Conservation (phyloP, 2,329 filamentous ascomycete genomes). For the Aspergillaceae sp. region DNA sequence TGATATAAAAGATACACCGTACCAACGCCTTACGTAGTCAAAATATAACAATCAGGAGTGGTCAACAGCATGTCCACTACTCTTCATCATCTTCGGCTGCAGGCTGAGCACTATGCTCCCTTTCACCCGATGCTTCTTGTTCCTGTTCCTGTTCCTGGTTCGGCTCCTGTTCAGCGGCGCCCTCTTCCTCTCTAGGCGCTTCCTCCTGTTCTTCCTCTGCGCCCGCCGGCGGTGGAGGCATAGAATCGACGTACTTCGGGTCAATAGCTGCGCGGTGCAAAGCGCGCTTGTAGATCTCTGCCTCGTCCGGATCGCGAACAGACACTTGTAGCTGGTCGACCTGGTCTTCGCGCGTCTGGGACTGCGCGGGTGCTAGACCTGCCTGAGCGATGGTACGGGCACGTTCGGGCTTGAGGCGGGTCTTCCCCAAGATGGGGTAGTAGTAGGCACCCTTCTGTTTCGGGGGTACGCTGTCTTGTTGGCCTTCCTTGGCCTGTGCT, state of each 20-base stretch:
- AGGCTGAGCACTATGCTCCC: slow-evolving; percentile 5
- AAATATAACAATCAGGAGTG: not conserved
- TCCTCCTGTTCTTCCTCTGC: slow-evolving; percentile 9
- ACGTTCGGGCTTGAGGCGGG: slow-evolving; percentile 45
- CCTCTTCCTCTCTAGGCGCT: slow-evolving; percentile 1
- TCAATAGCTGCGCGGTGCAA: slow-evolving; percentile 40
- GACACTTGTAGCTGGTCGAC: slow-evolving; percentile 46
- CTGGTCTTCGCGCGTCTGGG: slow-evolving; percentile 37
- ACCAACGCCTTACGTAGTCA: not conserved
- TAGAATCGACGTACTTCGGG: slow-evolving; percentile 30
- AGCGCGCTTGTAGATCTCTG: slow-evolving; percentile 41
- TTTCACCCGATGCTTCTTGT: not conserved
- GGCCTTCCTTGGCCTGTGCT: slow-evolving; percentile 17
- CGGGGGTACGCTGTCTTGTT: slow-evolving; percentile 9
- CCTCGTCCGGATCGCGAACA: slow-evolving; percentile 43
- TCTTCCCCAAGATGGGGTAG: slow-evolving; percentile 52
- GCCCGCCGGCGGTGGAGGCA: slow-evolving; percentile 24
- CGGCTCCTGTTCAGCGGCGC: slow-evolving; percentile 1
- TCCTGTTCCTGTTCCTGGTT: slow-evolving; percentile 1
- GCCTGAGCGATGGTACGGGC: slow-evolving; percentile 36
- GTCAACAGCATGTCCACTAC: slow-evolving; percentile 5
- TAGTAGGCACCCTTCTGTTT: slow-evolving; percentile 52
- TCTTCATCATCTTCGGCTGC: slow-evolving; percentile 11
- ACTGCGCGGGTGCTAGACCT: slow-evolving; percentile 30
- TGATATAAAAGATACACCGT: not conserved